Evolutionary conservation across 2,329 filamentous ascomycete species (phyloP).

Genomic region (Colletotrichum sp.): DNA sequence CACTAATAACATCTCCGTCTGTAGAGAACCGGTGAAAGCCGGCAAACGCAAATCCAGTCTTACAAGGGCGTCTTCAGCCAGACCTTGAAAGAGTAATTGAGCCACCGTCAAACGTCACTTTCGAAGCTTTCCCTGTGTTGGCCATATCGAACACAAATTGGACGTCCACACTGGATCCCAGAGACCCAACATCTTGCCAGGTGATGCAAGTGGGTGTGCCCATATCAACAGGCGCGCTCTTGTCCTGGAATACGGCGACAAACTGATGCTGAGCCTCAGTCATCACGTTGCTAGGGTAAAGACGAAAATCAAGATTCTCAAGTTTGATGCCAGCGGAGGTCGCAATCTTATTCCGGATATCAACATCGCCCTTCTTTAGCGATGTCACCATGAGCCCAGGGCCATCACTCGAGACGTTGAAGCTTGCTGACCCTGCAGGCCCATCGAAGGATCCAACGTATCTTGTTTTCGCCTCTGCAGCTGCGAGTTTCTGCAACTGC

Average conservation of each 20-base stretch:
- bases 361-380: conserved; percentile 13
- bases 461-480: conserved; percentile 16
- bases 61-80: not conserved
- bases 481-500: conserved; percentile 21
- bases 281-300: conserved; percentile 35
- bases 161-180: not conserved
- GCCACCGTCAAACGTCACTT: not conserved
- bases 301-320: conserved; percentile 28
- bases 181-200: conserved; percentile 22
- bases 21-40: not conserved
- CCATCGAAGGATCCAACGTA: conserved; percentile 21
- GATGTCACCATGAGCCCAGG: conserved; percentile 29
- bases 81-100: not conserved
- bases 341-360: conserved; percentile 25
- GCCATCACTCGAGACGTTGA: conserved; percentile 18
- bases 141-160: not conserved
- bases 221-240: conserved; percentile 30
- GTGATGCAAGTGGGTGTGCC: conserved; percentile 39
- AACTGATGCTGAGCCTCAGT: conserved; percentile 27
- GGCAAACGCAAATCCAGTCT: not conserved
- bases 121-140: not conserved
- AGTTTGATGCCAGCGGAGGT: conserved; percentile 23
- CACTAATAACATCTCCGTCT: not conserved
- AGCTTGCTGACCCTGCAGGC: not conserved
- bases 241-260: conserved; percentile 34